Conservation (phyloP, 495 filamentous ascomycete species). For the Xylaria venustula region DNA sequence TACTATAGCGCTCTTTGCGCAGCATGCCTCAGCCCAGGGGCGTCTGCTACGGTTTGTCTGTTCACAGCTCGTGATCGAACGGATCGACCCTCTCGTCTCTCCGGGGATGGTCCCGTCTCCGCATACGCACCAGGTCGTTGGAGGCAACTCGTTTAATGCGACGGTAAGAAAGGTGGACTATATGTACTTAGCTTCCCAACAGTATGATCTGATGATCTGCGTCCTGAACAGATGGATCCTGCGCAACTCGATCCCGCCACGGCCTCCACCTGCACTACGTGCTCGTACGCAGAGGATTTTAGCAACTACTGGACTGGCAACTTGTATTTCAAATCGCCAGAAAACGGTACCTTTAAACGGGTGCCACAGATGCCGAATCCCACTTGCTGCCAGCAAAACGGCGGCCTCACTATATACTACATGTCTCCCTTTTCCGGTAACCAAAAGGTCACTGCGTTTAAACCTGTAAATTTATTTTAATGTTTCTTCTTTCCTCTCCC, state of each 20-base stretch:
- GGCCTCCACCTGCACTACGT: constrained; percentile 32
- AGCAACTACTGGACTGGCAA: constrained; percentile 46
- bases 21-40: background rate
- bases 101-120: constrained; percentile 29
- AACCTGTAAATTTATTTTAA: constrained; percentile 23
- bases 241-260: constrained; percentile 22
- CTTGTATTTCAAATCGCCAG: constrained; percentile 37
- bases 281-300: constrained; percentile 33
- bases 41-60: constrained; percentile 37
- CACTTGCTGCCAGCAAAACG: constrained; percentile 13
- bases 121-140: constrained; percentile 43
- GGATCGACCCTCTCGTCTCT: constrained; percentile 27
- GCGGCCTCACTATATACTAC: constrained; percentile 43
- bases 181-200: background rate
- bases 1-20: background rate
- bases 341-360: constrained; percentile 40
- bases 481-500: background rate
- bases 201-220: background rate
- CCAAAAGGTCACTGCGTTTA: constrained; percentile 44
- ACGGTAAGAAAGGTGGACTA: background rate
- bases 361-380: constrained; percentile 29
- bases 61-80: constrained; percentile 25
- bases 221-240: constrained; percentile 22
- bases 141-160: constrained; percentile 37
- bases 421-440: constrained; percentile 39